Base-by-base conservation (phyloP, 805 yeast species). In the Starmerella bombi region DNA sequence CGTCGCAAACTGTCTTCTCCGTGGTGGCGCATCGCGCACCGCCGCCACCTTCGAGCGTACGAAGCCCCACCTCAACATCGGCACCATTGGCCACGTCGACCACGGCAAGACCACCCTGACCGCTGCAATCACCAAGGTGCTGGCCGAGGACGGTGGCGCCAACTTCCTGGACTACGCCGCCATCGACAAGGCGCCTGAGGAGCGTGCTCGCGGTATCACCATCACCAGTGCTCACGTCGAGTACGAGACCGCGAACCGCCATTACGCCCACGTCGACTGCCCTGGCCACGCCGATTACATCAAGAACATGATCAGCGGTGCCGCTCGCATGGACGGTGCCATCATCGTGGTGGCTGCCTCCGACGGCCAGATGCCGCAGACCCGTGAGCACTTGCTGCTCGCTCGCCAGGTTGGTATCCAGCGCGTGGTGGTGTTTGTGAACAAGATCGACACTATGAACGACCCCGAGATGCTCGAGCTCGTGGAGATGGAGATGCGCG, bases 401-500 rank as follows among this genome's bases (percentile, higher is more conserved):
- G 98, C 98, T 50, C 84, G 97, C 73, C 98, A 91, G 72, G 97
- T 91, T 62, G 98, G 98, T 75, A 94, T 91, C 53, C 93, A 88
- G 70, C 75, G 85, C 68, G 75, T 91, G 60, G 96, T 91, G 64
- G 98, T 91, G 39, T 91, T 82, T 57, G 97, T 91, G 46, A 91
- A 91, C 81, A 91, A 91, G 72, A 91, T 91, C 56, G 98, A 91
- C 65, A 81, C 94, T 55, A 75, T 91, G 60, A 96, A 91, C 61
- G 98, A 91, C 64, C 93, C 94, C 51, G 98, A 91, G 72, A 91
- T 88, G 96, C 74, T 91, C 64, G 98, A 91, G 72, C 77, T 91
- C 57, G 98, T 91, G 52, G 98, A 91, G 72, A 91, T 91, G 98
- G 98, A 91, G 73, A 91, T 91, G 98, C 81, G 98, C 70, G 98